Conservation (phyloP, 352 stramenopile genomes). For the Phytophthora vignae region DNA sequence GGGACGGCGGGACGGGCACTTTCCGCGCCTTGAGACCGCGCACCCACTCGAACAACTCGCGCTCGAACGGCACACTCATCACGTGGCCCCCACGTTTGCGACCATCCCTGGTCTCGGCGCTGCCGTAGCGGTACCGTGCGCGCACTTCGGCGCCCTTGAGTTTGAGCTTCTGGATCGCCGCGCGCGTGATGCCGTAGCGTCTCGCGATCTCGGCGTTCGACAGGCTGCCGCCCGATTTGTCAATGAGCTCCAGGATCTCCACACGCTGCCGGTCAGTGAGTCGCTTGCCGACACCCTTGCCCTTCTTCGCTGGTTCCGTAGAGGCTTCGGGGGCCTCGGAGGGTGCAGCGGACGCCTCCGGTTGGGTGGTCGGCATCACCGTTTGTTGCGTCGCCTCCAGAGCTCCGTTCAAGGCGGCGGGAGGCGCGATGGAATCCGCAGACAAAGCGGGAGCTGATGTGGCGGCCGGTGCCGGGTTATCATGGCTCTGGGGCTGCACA, state of each 20-base stretch:
- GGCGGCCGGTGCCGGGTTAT: too few species aligned
- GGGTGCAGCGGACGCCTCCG: not conserved
- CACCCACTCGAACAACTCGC: constrained; percentile 57
- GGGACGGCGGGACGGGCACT: constrained; percentile 53
- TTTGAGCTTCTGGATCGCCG: constrained; percentile 59
- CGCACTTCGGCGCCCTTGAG: constrained; percentile 47
- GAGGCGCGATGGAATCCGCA: too few species aligned
- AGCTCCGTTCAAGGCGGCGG: too few species aligned
- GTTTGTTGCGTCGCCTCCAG: too few species aligned
- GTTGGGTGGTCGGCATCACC: too few species aligned
- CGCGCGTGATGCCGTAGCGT: constrained; percentile 55
- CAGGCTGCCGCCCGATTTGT: constrained; percentile 40
- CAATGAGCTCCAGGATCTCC: constrained; percentile 57
- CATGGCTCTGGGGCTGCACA: too few species aligned
- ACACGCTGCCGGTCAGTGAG: constrained; percentile 59
- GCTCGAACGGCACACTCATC: constrained; percentile 49
- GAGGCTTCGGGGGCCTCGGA: not conserved
- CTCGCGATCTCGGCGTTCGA: constrained; percentile 56
- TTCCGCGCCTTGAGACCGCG: constrained; percentile 51
- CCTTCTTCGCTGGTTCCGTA: constrained; percentile 25
- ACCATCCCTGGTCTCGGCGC: constrained; percentile 42
- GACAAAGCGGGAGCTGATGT: too few species aligned
- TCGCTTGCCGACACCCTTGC: constrained; percentile 46
- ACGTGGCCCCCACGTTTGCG: constrained; percentile 49
- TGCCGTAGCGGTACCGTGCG: constrained; percentile 52